Evolutionary conservation across 805 yeast species (phyloP).

Genomic region (Spathaspora hagerdaliae): DNA sequence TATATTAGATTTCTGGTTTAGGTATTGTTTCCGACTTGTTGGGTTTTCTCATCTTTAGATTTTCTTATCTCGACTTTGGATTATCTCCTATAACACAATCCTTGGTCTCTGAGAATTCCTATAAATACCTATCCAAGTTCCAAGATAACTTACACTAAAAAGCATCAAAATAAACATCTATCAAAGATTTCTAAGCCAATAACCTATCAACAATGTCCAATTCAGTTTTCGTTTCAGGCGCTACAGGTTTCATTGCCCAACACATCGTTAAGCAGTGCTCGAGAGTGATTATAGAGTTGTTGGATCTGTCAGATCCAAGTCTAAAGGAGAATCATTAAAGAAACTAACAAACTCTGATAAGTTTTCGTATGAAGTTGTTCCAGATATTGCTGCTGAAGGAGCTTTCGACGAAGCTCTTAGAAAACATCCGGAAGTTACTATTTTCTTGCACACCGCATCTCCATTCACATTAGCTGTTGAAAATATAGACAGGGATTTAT

Average conservation of each 20-base stretch:
- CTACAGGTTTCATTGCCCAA: constrained; percentile 51
- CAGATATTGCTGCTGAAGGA: constrained; percentile 39
- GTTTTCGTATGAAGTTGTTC: constrained; percentile 29
- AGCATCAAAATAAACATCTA: no score
- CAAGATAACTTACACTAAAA: no score
- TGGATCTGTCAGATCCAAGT: constrained; percentile 46
- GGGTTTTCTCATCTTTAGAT: no score
- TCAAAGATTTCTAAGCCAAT: no score
- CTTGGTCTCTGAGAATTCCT: no score
- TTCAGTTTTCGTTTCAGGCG: constrained; percentile 44
- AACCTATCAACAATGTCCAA: constrained; percentile 14
- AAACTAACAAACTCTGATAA: constrained; percentile 7
- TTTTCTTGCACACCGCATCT: constrained; percentile 56
- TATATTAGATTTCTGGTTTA: no score
- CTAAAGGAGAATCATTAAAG: constrained; percentile 37
- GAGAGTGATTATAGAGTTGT: constrained; percentile 40
- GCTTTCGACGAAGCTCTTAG: constrained; percentile 44
- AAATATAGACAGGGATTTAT: constrained; percentile 42
- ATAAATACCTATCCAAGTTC: no score
- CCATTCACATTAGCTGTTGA: constrained; percentile 41
- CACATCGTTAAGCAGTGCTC: constrained; percentile 40
- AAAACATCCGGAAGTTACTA: constrained; percentile 45
- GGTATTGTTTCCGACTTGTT: no score
- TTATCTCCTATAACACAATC: no score
- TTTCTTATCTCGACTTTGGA: no score